Percentiles rank a stretch among this genome's conserved stretches.
phyloP scores from a whole-genome alignment of 1,284 basidiomycete species.

The Cronartium quercuum region DNA sequence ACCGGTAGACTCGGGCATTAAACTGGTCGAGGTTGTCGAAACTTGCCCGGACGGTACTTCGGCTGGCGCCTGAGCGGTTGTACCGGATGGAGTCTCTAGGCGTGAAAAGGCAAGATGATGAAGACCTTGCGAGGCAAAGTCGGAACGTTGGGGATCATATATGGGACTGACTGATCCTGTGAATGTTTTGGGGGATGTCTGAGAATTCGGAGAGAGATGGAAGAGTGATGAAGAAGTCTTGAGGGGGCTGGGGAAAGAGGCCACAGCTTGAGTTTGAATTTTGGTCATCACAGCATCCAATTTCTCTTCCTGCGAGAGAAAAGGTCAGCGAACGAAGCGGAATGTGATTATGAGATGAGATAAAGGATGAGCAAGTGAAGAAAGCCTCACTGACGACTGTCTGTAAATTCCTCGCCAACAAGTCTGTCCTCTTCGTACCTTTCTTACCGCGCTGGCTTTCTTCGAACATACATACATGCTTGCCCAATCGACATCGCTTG shows the following conservation, averaged over 20 bases:
- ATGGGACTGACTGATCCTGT: neutral
- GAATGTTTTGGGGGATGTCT: neutral
- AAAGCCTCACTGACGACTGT: neutral
- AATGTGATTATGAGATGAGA: neutral
- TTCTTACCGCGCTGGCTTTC: constrained; percentile 88
- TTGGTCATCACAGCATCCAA: constrained; percentile 66
- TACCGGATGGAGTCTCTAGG: neutral
- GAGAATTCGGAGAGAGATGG: neutral
- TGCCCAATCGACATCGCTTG: constrained; percentile 54
- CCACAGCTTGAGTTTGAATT: neutral
- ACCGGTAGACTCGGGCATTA: neutral
- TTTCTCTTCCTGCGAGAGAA: neutral
- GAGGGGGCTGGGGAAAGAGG: neutral
- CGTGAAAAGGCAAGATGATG: neutral
- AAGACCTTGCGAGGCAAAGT: neutral
- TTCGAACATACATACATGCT: constrained; percentile 70
- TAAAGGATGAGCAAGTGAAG: too few relatives aligned
- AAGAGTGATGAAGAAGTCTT: neutral
- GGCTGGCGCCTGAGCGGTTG: neutral
- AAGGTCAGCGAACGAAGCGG: neutral
- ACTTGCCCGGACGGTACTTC: neutral
- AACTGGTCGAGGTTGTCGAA: neutral
- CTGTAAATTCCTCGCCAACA: neutral
- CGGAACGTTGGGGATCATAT: neutral
- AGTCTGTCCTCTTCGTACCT: constrained; percentile 49